Evolutionary conservation across 2,329 filamentous ascomycete species (phyloP).

Genomic region (Ophiostoma australiae): DNA sequence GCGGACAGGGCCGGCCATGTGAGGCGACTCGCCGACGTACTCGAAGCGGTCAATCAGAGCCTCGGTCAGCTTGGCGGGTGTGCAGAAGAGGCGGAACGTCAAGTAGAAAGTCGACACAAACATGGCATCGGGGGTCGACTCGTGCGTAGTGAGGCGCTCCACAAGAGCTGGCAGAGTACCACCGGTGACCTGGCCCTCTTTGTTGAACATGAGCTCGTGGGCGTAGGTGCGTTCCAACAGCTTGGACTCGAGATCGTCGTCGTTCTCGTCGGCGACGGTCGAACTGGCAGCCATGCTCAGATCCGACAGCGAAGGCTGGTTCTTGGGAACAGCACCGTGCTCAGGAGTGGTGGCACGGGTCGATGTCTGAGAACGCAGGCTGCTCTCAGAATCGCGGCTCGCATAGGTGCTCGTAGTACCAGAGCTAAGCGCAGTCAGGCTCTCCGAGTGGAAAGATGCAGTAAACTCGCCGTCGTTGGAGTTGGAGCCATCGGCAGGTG

Average conservation of each 20-base stretch:
- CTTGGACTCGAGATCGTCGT: constrained; percentile 72
- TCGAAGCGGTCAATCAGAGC: constrained; percentile 87
- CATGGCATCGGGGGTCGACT: constrained; percentile 83
- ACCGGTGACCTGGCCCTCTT: constrained; percentile 90
- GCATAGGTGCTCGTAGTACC: constrained; percentile 74
- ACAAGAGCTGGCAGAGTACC: constrained; percentile 85
- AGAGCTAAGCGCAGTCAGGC: constrained; percentile 67
- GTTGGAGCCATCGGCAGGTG: constrained; percentile 22
- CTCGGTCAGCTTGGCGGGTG: constrained; percentile 71
- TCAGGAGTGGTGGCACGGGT: constrained; percentile 88
- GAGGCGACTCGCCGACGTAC: constrained; percentile 74
- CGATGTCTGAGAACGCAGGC: constrained; percentile 73
- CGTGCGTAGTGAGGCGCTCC: constrained; percentile 89
- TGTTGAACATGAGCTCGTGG: constrained; percentile 87
- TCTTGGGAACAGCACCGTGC: constrained; percentile 48
- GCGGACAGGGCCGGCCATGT: constrained; percentile 73
- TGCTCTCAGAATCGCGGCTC: constrained; percentile 76
- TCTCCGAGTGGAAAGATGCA: constrained; percentile 57
- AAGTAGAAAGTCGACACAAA: constrained; percentile 95
- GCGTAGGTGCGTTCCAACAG: constrained; percentile 89
- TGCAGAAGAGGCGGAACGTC: constrained; percentile 90
- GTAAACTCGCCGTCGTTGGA: constrained; percentile 47
- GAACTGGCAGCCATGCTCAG: constrained; percentile 62
- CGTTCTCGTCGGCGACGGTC: constrained; percentile 60
- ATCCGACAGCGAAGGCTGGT: constrained; percentile 61